phyloP scores from a whole-genome alignment of 257 asterid genomes.

The Agastache rugosa region DNA sequence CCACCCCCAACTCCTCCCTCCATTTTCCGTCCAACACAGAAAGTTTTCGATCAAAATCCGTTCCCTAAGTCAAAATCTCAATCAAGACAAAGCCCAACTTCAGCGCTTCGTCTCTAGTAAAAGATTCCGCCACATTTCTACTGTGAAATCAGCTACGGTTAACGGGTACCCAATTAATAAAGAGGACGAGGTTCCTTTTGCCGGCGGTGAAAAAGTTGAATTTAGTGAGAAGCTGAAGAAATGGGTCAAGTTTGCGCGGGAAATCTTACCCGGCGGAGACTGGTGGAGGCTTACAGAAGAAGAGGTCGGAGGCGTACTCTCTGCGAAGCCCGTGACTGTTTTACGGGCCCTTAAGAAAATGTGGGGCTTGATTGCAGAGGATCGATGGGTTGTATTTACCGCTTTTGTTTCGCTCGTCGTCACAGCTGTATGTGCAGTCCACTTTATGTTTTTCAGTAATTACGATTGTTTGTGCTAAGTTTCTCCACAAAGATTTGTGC shows the following conservation, averaged over 20 bases:
- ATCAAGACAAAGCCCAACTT: conserved; percentile 33
- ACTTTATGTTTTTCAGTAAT: background rate
- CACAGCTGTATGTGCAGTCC: conserved; percentile 76
- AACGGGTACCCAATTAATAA: conserved; percentile 57
- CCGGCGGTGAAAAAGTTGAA: conserved; percentile 35
- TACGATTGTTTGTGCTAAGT: conserved; percentile 4
- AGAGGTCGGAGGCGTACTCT: conserved; percentile 49
- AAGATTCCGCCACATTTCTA: conserved; percentile 45
- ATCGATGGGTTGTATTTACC: conserved; percentile 78
- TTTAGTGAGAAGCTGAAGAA: conserved; percentile 53
- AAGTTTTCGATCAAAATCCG: conserved; percentile 24
- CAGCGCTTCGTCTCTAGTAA: conserved; percentile 26
- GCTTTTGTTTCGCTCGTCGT: conserved; percentile 77
- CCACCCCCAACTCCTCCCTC: conserved; percentile 45
- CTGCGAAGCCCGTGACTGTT: conserved; percentile 91
- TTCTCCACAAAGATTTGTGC: background rate
- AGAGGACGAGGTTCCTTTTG: conserved; percentile 32
- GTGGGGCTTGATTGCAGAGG: conserved; percentile 87
- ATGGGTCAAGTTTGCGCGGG: conserved; percentile 58
- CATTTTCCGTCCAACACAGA: conserved; percentile 39
- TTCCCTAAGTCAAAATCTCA: conserved; percentile 27
- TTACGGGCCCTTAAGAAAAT: conserved; percentile 71
- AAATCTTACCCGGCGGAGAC: conserved; percentile 76
- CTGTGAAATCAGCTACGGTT: conserved; percentile 54
- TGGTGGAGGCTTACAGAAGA: conserved; percentile 87